A percentile compares a stretch with the other conserved stretches of the same genome.
phyloP scores from a whole-genome alignment of 2,329 filamentous ascomycete genomes.

The Ustulina deusta region DNA sequence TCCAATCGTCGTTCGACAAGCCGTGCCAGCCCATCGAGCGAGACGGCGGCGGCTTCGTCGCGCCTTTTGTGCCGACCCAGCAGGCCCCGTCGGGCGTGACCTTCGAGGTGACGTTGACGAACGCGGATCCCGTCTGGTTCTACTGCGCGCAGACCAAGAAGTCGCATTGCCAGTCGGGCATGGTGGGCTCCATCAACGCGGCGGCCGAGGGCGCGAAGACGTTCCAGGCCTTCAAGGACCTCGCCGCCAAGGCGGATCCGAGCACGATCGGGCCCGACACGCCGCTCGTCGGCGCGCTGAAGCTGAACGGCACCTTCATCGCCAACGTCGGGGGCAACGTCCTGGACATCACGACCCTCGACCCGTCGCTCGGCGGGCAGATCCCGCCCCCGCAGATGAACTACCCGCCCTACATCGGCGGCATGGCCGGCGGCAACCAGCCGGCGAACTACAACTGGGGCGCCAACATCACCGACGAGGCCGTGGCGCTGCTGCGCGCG shows the following conservation, averaged over 20 bases:
- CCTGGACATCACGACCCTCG: slow-evolving; percentile 46
- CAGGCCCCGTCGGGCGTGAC: slow-evolving; percentile 49
- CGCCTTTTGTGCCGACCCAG: slow-evolving; percentile 54
- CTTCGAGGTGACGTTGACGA: slow-evolving; percentile 51
- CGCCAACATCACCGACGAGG: slow-evolving; percentile 47
- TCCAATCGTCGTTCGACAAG: slow-evolving; percentile 56
- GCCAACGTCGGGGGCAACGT: slow-evolving; percentile 46
- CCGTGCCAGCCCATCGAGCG: slow-evolving; percentile 55
- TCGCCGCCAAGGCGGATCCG: slow-evolving; percentile 51
- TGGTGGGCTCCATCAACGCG: slow-evolving; percentile 63
- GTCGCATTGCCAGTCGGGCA: slow-evolving; percentile 56
- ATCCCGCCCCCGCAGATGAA: slow-evolving; percentile 47
- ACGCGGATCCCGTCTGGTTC: slow-evolving; percentile 54
- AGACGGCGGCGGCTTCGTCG: slow-evolving; percentile 52
- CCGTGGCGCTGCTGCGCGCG: slow-evolving; percentile 45
- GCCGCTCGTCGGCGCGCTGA: slow-evolving; percentile 52
- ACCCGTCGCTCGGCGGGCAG: slow-evolving; percentile 43
- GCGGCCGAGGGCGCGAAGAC: slow-evolving; percentile 52
- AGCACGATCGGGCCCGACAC: slow-evolving; percentile 53
- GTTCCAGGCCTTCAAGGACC: slow-evolving; percentile 53
- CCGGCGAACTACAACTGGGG: slow-evolving; percentile 53
- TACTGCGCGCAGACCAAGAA: slow-evolving; percentile 54
- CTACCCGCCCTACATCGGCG: slow-evolving; percentile 47
- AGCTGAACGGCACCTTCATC: slow-evolving; percentile 51
- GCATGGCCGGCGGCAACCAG: slow-evolving; percentile 53